Evolutionary conservation across 176 grass and related monocot species (phyloP).

Genomic region (Calamus simplicifolius): DNA sequence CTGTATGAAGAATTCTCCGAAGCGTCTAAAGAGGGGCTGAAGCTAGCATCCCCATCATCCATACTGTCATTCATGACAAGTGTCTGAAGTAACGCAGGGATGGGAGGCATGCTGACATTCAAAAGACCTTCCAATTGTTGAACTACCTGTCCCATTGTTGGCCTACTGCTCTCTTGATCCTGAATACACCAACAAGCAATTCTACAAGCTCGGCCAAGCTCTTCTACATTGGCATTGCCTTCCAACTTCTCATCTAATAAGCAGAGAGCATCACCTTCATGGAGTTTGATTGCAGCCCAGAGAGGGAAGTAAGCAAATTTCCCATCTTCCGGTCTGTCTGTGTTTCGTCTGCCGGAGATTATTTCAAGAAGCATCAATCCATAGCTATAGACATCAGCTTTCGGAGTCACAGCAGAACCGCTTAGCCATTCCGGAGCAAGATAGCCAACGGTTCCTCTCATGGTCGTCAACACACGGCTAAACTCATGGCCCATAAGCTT

Average conservation of each 20-base stretch:
- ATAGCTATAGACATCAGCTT: slow-evolving; percentile 36
- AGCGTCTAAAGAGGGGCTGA: no score
- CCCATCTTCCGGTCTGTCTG: neutral
- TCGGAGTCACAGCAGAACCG: slow-evolving; percentile 25
- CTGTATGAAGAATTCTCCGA: no score
- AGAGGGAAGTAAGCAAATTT: slow-evolving; percentile 14
- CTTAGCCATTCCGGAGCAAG: slow-evolving; percentile 37
- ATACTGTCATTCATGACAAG: no score
- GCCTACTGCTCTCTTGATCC: slow-evolving; percentile 3
- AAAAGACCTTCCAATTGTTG: no score
- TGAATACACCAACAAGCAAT: slow-evolving; percentile 51
- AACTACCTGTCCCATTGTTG: no score
- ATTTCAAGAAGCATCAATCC: slow-evolving; percentile 36
- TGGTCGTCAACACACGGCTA: no score
- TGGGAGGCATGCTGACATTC: no score
- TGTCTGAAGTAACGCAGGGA: no score
- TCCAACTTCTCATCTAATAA: slow-evolving; percentile 12
- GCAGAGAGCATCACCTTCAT: slow-evolving; percentile 23
- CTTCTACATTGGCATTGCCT: slow-evolving; percentile 9
- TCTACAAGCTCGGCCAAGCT: slow-evolving; percentile 10
- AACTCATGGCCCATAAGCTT: neutral
- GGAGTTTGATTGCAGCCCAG: neutral
- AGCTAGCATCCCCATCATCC: no score
- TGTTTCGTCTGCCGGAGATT: slow-evolving; percentile 28
- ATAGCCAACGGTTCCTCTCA: slow-evolving; percentile 26